Conservation (phyloP, 1,284 basidiomycete genomes). For the Phlebopus sp. region DNA sequence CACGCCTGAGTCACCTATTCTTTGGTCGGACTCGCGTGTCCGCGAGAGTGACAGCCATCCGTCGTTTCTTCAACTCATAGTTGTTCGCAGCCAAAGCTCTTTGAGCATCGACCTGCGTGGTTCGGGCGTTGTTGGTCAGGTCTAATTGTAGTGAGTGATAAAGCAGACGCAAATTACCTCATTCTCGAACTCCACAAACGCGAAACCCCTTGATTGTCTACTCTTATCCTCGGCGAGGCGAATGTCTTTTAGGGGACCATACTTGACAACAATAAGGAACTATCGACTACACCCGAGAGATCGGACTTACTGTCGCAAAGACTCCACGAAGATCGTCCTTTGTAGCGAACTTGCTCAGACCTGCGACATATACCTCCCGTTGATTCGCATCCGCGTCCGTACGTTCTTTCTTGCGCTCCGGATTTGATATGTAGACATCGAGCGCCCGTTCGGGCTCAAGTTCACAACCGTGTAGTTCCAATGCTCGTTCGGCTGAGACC, state of each 20-base stretch:
- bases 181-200: constrained; percentile 88
- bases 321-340: constrained; percentile 73
- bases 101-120: constrained; percentile 62
- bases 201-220: constrained; percentile 80
- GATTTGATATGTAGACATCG: constrained; percentile 88
- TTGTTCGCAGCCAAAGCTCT: constrained; percentile 80
- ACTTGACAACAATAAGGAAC: constrained; percentile 44
- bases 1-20: constrained; percentile 40
- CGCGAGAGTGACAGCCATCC: constrained; percentile 81
- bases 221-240: constrained; percentile 74
- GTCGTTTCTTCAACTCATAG: constrained; percentile 77
- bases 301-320: constrained; percentile 63
- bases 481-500: constrained; percentile 73
- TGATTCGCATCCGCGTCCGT: constrained; percentile 83
- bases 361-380: constrained; percentile 83
- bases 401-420: constrained; percentile 82
- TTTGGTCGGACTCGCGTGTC: constrained; percentile 66
- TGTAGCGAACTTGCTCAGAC: constrained; percentile 72
- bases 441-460: constrained; percentile 65
- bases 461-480: constrained; percentile 76
- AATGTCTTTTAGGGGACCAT: constrained; percentile 78
- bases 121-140: constrained; percentile 1
- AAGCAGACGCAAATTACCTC: constrained; percentile 47
- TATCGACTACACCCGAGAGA: not conserved
- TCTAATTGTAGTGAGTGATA: constrained; percentile 1